Evolutionary conservation across 768 basidiomycete species (phyloP).

Genomic region (Collybia sordida): DNA sequence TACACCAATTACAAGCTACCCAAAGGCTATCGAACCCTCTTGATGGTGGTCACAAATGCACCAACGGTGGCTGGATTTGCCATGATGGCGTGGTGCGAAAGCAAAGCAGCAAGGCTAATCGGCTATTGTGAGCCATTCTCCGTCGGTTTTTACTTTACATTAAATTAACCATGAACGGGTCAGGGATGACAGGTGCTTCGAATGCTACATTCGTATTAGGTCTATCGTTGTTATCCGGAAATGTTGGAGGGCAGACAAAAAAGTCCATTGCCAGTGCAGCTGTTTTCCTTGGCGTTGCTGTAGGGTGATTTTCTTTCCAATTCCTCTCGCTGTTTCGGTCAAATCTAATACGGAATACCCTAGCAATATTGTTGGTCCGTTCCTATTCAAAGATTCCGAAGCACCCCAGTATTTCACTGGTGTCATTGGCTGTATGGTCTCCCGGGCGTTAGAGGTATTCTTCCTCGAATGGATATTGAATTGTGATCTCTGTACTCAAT

Average conservation of each 20-base stretch:
- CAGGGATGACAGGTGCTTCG: conserved; percentile 23
- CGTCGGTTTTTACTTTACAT: not conserved
- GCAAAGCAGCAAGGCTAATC: conserved; percentile 14
- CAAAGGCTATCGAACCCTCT: conserved; percentile 18
- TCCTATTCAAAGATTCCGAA: conserved; percentile 21
- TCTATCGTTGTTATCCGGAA: conserved; percentile 35
- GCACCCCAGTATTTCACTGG: conserved; percentile 21
- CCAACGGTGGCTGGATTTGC: conserved; percentile 24
- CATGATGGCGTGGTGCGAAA: conserved; percentile 22
- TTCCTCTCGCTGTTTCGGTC: no score
- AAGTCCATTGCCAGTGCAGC: conserved; percentile 18
- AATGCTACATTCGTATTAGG: conserved; percentile 28
- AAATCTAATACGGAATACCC: no score
- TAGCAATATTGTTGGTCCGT: conserved; percentile 23
- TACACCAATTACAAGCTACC: conserved; percentile 17
- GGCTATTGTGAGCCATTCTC: conserved; percentile 24
- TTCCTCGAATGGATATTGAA: not conserved
- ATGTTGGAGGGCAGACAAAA: conserved; percentile 33
- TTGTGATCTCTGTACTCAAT: not conserved
- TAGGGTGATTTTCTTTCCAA: conserved; percentile 20
- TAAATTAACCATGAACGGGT: not conserved
- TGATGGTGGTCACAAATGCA: conserved; percentile 22
- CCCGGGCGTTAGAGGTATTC: conserved; percentile 17
- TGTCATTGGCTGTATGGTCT: conserved; percentile 21
- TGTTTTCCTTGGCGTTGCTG: conserved; percentile 20